phyloP scores from a whole-genome alignment of 305 asterid genomes.

The Solanum hybrid region DNA sequence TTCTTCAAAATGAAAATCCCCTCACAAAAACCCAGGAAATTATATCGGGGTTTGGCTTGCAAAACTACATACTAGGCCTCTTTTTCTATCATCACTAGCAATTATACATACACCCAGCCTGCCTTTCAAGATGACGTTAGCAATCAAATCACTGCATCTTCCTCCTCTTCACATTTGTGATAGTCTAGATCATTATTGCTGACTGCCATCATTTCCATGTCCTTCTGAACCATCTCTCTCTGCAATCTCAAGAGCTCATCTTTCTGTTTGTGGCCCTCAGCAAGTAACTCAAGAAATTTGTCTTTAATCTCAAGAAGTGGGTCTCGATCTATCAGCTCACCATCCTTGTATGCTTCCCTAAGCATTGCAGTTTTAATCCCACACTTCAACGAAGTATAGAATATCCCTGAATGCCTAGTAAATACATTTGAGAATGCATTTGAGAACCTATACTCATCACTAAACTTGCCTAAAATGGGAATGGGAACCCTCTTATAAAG shows the following conservation, averaged over 20 bases:
- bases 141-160: not conserved
- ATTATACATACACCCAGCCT: not conserved
- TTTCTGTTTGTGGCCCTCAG: slow-evolving; percentile 39
- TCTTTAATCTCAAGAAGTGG: slow-evolving; percentile 44
- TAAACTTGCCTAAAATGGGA: slow-evolving; percentile 63
- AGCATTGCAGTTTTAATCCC: slow-evolving; percentile 79
- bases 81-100: not conserved
- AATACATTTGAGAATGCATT: slow-evolving; percentile 69
- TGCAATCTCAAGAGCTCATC: slow-evolving; percentile 38
- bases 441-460: slow-evolving; percentile 71
- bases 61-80: not conserved
- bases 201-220: slow-evolving; percentile 35
- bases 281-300: slow-evolving; percentile 26
- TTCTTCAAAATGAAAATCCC: not conserved
- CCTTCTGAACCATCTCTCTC: slow-evolving; percentile 30
- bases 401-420: slow-evolving; percentile 84
- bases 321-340: slow-evolving; percentile 59
- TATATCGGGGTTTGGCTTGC: not conserved
- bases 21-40: not conserved
- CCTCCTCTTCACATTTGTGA: not conserved
- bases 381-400: slow-evolving; percentile 77
- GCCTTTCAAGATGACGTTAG: not conserved
- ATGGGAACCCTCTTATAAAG: slow-evolving; percentile 51
- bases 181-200: slow-evolving; percentile 9
- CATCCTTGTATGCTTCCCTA: slow-evolving; percentile 70